phyloP scores from a whole-genome alignment of 1,139 yeast genomes.

The Lodderomyces margitis region DNA sequence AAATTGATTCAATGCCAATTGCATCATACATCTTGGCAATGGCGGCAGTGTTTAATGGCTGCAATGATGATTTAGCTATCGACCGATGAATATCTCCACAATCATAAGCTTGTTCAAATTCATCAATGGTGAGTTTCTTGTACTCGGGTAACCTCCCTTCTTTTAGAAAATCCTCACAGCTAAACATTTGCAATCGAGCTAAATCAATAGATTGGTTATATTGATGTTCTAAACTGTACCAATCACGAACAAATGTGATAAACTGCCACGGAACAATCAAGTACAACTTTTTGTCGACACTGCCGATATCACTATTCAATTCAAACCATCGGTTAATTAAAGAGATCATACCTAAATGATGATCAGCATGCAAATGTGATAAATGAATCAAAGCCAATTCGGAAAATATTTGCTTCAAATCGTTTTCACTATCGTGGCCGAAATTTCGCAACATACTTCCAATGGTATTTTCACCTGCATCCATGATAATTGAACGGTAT shows the following conservation, averaged over 20 bases:
- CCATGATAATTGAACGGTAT: conserved; percentile 58
- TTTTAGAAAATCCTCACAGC: conserved; percentile 62
- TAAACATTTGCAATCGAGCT: conserved; percentile 50
- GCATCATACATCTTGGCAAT: conserved; percentile 24
- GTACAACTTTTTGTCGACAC: conserved; percentile 35
- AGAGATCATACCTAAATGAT: conserved; percentile 81
- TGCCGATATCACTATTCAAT: conserved; percentile 25
- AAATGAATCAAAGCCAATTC: conserved; percentile 68
- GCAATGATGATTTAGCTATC: conserved; percentile 21
- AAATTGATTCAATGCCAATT: conserved; percentile 33
- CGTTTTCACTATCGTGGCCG: conserved; percentile 33
- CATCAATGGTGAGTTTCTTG: conserved; percentile 27
- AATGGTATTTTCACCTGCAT: conserved; percentile 91
- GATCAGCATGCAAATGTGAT: conserved; percentile 97
- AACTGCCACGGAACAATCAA: conserved; percentile 79
- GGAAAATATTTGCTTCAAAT: conserved; percentile 30
- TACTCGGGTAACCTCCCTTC: conserved; percentile 25
- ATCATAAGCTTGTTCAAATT: conserved; percentile 33
- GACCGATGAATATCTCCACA: conserved; percentile 16
- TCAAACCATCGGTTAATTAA: conserved; percentile 69
- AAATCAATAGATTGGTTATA: conserved; percentile 31
- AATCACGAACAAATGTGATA: conserved; percentile 63
- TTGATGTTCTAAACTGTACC: conserved; percentile 57
- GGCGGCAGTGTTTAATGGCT: conserved; percentile 16
- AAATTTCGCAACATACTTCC: conserved; percentile 70